Base-by-base conservation (phyloP, 805 yeast genomes). In the Yamadazyma sp. region DNA sequence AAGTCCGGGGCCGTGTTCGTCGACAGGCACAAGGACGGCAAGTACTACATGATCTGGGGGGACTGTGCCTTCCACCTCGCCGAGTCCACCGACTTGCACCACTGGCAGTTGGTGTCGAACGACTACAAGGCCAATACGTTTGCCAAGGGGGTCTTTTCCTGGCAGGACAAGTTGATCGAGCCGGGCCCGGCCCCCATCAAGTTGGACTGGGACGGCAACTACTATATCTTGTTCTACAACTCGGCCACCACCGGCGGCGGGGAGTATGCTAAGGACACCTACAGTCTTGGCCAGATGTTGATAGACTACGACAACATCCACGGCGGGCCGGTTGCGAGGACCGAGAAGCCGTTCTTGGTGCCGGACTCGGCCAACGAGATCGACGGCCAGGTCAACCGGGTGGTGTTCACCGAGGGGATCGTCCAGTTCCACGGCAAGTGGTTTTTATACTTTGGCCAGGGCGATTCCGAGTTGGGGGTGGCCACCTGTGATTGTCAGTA, bases 11-110 rank as follows among this genome's bases (percentile, higher is more conserved):
- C 71, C 2, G 46, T 67, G 1, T 62, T 67, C 41, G 55, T 56
- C 5, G 67, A 66, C 26, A 45, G 34, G 21, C 50, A 52, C 32
- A 40, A 42, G 12, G 64, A 63, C 41, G 70, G 70, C 3, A 50
- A 54, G 25, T 67, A 60, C 41, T 64, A 65, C 44, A 67, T 67
- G 73, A 56, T 67, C 15, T 67, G 70, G 69, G 73, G 73, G 15
- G 73, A 67, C 46, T 54, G 62, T 8, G 57, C 58, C 23, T 54
- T 67, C 38, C 60, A 64, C 42, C 52, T 67, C 43, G 71, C 71
- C 3, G 53, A 46, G 19, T 59, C 67, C 7, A 46, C 45, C 19
- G 70, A 67, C 40, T 43, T 66, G 40, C 43, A 57, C n/a, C 40
- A 59, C 37, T 67, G 73, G 73, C 26, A 40, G 12, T 34, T 58